phyloP scores from a whole-genome alignment of 495 filamentous ascomycete genomes.

The Aspergillus cristatus region DNA sequence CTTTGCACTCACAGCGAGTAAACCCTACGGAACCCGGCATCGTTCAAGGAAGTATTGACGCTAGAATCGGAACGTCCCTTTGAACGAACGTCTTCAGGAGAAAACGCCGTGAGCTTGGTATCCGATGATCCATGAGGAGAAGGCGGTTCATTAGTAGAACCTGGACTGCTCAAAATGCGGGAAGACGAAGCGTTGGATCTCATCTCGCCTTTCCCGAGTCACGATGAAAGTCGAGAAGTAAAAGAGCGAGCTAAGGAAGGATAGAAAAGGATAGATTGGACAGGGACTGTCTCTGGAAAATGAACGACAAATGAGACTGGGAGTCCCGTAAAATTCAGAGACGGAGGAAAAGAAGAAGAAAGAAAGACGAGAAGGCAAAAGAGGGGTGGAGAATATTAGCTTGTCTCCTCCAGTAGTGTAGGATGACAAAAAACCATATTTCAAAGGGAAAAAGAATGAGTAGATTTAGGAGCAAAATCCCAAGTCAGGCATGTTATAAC shows the following conservation, averaged over 20 bases:
- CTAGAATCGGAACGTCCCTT: constrained; percentile 11
- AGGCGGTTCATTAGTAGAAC: constrained; percentile 45
- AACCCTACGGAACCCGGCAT: constrained; percentile 9
- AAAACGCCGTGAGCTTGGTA: constrained; percentile 53
- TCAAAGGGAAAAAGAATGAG: neutral
- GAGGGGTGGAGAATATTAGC: no score
- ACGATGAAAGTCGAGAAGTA: neutral
- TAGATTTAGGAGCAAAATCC: neutral
- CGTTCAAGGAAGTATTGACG: constrained; percentile 6
- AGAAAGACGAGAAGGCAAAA: no score
- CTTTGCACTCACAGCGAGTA: constrained; percentile 15
- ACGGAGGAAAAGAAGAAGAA: no score
- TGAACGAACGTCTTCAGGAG: constrained; percentile 43
- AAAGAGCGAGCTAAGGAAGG: neutral
- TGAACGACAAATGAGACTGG: no score
- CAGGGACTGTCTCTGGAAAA: no score
- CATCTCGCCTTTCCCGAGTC: constrained; percentile 9
- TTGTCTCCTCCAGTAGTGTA: no score
- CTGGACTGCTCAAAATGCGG: constrained; percentile 38
- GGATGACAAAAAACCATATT: neutral
- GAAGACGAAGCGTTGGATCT: constrained; percentile 16
- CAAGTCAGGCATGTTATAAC: neutral
- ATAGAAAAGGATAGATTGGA: no score
- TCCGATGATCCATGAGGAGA: constrained; percentile 55
- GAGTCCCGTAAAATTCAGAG: no score